Percentiles rank a stretch among this genome's conserved stretches.
Evolutionary conservation across 345 rosid genomes (phyloP).

Genomic region (Arabidopsis arenosa): DNA sequence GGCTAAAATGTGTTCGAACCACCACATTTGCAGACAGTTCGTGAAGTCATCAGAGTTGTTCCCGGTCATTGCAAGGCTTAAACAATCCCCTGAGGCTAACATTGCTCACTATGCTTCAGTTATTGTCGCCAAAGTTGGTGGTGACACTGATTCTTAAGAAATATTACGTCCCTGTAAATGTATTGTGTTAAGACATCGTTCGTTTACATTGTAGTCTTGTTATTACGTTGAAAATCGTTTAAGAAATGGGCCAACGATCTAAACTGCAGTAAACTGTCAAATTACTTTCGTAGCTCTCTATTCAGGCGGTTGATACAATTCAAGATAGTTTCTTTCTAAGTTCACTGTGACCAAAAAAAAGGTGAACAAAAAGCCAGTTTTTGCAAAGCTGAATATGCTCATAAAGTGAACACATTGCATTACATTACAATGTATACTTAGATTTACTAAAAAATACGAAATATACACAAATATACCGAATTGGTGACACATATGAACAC

Average conservation of each 20-base stretch:
- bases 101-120: conserved; percentile 85
- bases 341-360: no score
- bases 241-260: neutral
- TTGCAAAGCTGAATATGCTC: neutral
- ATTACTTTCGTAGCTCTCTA: neutral
- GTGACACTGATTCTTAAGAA: conserved; percentile 43
- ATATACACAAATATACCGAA: neutral
- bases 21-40: conserved; percentile 73
- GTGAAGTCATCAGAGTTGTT: conserved; percentile 78
- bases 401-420: neutral
- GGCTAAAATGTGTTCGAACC: conserved; percentile 86
- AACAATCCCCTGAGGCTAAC: conserved; percentile 83
- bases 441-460: neutral
- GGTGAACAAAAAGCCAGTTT: neutral
- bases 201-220: neutral
- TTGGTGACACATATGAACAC: neutral
- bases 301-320: neutral
- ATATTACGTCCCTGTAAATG: conserved; percentile 31
- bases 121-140: conserved; percentile 68
- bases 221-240: conserved; percentile 1
- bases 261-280: neutral
- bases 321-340: no score
- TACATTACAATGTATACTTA: neutral
- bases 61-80: conserved; percentile 73
- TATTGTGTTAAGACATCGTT: neutral